A percentile compares a stretch with the other conserved stretches of the same genome.
Conservation (phyloP, 192 early-diverging fungal species). For the Diversispora epigaea region DNA sequence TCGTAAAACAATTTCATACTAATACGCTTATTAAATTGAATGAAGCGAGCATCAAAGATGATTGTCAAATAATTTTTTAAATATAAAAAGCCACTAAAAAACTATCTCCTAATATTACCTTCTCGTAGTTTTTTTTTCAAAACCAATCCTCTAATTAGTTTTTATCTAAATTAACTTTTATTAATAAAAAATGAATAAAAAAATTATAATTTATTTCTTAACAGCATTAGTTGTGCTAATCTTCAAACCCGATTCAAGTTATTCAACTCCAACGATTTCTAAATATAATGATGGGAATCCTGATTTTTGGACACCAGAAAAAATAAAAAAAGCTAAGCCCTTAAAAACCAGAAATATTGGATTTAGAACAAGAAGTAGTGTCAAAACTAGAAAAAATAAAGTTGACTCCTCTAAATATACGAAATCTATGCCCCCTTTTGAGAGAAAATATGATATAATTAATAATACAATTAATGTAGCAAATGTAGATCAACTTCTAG, state of each 20-base stretch:
- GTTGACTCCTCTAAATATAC: background rate
- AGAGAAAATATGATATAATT: background rate
- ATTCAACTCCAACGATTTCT: background rate
- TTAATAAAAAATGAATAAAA: slow-evolving; percentile 11
- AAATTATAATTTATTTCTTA: background rate
- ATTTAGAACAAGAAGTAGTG: background rate
- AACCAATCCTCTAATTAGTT: background rate
- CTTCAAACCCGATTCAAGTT: background rate
- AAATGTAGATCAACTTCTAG: background rate
- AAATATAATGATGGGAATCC: background rate
- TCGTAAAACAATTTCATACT: too few species aligned
- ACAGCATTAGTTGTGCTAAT: background rate
- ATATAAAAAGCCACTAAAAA: too few species aligned
- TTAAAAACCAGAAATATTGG: background rate
- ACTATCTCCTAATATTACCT: too few species aligned
- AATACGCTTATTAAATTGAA: too few species aligned
- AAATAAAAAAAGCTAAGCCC: background rate
- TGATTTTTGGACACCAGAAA: slow-evolving; percentile 5
- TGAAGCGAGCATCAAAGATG: too few species aligned
- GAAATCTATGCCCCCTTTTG: background rate
- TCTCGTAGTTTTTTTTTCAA: too few species aligned
- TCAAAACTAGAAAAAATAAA: background rate
- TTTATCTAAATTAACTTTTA: background rate
- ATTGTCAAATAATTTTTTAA: too few species aligned
- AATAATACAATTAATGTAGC: background rate